A percentile compares a stretch with the other conserved stretches of the same genome.
Evolutionary conservation across 2,329 filamentous ascomycete genomes (phyloP).

Genomic region (Fusarium illudens): DNA sequence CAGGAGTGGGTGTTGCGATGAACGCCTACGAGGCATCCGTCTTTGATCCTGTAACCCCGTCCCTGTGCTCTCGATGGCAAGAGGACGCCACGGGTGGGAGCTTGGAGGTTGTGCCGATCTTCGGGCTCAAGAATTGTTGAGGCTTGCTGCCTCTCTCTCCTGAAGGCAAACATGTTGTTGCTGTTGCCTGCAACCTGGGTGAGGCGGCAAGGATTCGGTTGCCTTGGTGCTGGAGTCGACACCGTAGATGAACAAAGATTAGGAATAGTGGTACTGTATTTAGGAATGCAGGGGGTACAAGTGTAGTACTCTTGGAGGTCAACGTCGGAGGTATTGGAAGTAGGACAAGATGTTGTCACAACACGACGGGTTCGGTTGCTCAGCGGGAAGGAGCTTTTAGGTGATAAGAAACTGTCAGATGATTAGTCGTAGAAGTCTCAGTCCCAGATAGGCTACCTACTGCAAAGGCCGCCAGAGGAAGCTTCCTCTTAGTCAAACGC

Average conservation of each 20-base stretch:
- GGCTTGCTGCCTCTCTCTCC: background rate
- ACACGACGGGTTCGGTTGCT: background rate
- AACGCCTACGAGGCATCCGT: background rate
- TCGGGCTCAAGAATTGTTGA: background rate
- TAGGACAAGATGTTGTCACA: background rate
- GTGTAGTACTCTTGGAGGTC: background rate
- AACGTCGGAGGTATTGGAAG: background rate
- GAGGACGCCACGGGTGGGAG: background rate
- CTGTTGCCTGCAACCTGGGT: background rate
- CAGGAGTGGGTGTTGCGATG: background rate
- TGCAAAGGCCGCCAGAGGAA: too few relatives aligned
- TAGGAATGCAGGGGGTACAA: background rate
- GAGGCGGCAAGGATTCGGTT: background rate
- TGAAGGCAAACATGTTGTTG: background rate
- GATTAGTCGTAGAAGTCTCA: background rate
- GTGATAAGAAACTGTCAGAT: background rate
- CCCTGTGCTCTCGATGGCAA: background rate
- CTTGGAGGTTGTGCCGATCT: background rate
- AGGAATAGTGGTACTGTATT: background rate
- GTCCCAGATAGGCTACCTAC: too few relatives aligned
- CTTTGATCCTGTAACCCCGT: background rate
- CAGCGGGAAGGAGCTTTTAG: background rate
- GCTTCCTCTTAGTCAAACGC: too few relatives aligned
- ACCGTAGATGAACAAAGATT: background rate
- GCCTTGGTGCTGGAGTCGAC: background rate